These are phyloP conservation scores for Millerozyma acaciae DNA, from an alignment of 805 yeast species.

Conservation along the genomic window DNA sequence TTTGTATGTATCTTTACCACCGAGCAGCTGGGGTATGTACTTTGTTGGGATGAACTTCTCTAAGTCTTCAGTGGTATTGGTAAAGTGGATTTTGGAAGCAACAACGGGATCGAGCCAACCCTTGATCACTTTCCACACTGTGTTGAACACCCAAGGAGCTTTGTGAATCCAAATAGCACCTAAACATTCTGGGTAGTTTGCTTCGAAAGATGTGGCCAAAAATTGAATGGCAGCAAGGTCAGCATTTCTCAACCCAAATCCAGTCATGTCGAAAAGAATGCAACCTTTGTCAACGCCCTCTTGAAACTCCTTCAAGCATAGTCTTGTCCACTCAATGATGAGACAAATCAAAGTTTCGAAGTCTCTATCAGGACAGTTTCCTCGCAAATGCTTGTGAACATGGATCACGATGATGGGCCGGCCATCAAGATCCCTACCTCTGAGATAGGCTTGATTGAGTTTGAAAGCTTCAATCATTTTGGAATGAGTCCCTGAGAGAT, in stretches of 20 bases:
- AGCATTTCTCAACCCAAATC: constrained; percentile 80
- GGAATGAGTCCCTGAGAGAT: constrained; percentile 29
- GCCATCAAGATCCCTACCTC: constrained; percentile 60
- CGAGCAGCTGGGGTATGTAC: constrained; percentile 65
- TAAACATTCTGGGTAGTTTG: constrained; percentile 89
- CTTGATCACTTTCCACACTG: constrained; percentile 86
- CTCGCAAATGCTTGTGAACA: constrained; percentile 19
- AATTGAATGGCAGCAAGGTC: constrained; percentile 86
- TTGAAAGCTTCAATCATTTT: constrained; percentile 59
- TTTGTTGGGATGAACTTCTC: constrained; percentile 54
- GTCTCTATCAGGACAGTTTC: constrained; percentile 20
- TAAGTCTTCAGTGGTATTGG: constrained; percentile 67
- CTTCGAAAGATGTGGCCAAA: constrained; percentile 80
- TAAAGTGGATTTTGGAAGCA: constrained; percentile 83
- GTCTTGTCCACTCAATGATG: constrained; percentile 71
- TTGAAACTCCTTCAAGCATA: constrained; percentile 44
- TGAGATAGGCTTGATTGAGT: constrained; percentile 61
- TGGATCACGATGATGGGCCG: constrained; percentile 15
- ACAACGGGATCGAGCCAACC: constrained; percentile 97
- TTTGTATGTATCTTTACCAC: constrained; percentile 64
- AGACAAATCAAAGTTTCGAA: constrained; percentile 62
- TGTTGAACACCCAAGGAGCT: constrained; percentile 93
- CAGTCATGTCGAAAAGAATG: constrained; percentile 50
- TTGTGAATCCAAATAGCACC: constrained; percentile 81
- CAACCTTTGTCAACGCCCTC: constrained; percentile 5